Percentiles rank a stretch among this genome's conserved stretches.
phyloP scores from a whole-genome alignment of 2,329 filamentous ascomycete genomes.

The Pyrenophora tritici-repentis region DNA sequence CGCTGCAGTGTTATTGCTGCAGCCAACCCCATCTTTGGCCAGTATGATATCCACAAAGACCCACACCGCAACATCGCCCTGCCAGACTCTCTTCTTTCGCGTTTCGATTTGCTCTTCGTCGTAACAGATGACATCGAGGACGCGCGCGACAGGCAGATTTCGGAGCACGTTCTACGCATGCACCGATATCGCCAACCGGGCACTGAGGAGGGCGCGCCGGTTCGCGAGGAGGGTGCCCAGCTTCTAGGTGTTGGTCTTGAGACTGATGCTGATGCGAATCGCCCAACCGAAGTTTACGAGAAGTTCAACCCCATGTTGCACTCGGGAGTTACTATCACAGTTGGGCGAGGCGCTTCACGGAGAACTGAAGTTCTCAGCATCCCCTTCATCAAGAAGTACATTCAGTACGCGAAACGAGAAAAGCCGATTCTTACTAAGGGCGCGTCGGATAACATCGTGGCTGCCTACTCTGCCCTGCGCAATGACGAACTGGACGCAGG shows the following conservation, averaged over 20 bases:
- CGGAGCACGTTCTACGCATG: slow-evolving; percentile 96
- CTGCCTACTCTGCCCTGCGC: slow-evolving; percentile 87
- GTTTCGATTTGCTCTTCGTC: slow-evolving; percentile 97
- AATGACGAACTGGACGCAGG: slow-evolving; percentile 97
- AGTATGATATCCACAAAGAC: slow-evolving; percentile 98
- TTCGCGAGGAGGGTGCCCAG: slow-evolving; percentile 84
- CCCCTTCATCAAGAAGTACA: slow-evolving; percentile 99
- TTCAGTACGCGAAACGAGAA: slow-evolving; percentile 93
- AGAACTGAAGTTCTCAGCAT: slow-evolving; percentile 90
- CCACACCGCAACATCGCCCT: slow-evolving; percentile 98
- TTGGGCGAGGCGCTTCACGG: slow-evolving; percentile 73
- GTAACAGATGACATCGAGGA: slow-evolving; percentile 99
- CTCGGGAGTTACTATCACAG: slow-evolving; percentile 79
- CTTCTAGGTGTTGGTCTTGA: slow-evolving; percentile 86
- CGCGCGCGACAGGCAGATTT: slow-evolving; percentile 84
- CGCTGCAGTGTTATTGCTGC: slow-evolving; percentile 95
- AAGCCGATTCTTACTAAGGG: slow-evolving; percentile 90
- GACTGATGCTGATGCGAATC: slow-evolving; percentile 72
- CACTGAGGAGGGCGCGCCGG: slow-evolving; percentile 90
- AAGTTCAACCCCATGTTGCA: slow-evolving; percentile 97
- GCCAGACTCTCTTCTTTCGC: slow-evolving; percentile 92
- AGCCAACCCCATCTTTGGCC: slow-evolving; percentile 95
- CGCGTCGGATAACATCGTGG: slow-evolving; percentile 87
- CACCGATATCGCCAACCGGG: slow-evolving; percentile 92
- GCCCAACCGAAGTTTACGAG: slow-evolving; percentile 87